phyloP scores from a whole-genome alignment of 768 basidiomycete species.

The Mycena pura region DNA sequence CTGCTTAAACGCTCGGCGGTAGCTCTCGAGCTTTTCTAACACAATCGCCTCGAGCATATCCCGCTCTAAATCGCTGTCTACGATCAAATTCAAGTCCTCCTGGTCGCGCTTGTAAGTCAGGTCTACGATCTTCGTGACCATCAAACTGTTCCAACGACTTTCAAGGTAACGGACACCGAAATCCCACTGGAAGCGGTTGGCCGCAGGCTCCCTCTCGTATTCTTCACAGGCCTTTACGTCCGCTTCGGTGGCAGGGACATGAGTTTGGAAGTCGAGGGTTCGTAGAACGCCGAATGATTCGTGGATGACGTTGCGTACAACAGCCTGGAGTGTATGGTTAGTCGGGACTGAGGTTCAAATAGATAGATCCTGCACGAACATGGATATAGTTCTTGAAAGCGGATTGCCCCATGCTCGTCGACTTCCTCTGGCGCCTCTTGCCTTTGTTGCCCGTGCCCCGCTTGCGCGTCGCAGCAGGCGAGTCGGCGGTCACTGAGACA shows the following conservation, averaged over 20 bases:
- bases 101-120: background rate
- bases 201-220: background rate
- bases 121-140: background rate
- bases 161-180: background rate
- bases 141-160: background rate
- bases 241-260: background rate
- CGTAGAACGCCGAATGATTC: background rate
- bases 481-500: too few relatives aligned
- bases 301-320: too few relatives aligned
- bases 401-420: too few relatives aligned
- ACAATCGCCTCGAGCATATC: background rate
- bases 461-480: too few relatives aligned
- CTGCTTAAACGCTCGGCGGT: background rate
- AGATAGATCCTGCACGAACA: too few relatives aligned
- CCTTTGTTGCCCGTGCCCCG: too few relatives aligned
- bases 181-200: background rate
- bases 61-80: background rate
- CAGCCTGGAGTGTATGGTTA: too few relatives aligned
- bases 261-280: background rate
- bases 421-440: too few relatives aligned
- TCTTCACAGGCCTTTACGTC: background rate
- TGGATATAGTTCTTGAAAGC: too few relatives aligned
- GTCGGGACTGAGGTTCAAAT: too few relatives aligned
- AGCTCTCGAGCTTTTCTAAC: background rate
- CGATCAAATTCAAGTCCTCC: background rate